These are phyloP conservation scores for Trichoderma gamsii DNA, from an alignment of 495 filamentous ascomycete genomes.

Conservation along the genomic window DNA sequence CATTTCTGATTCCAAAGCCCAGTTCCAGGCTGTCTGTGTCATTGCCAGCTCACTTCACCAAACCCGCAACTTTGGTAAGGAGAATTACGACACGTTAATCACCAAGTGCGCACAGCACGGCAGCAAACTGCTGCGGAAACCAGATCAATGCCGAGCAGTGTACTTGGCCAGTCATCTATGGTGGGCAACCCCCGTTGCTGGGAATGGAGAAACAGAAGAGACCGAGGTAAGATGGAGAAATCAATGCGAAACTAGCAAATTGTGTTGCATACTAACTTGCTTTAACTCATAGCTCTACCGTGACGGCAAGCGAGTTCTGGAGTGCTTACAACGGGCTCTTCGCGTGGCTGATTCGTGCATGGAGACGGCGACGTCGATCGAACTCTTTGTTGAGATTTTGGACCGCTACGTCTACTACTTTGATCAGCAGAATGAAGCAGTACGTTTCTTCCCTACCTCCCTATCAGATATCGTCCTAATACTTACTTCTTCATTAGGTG, in stretches of 20 bases:
- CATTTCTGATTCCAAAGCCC: constrained; percentile 87
- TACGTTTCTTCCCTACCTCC: constrained; percentile 34
- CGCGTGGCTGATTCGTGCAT: constrained; percentile 97
- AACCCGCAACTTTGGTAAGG: constrained; percentile 79
- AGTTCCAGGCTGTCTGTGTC: constrained; percentile 95
- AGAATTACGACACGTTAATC: constrained; percentile 98
- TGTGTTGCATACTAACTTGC: constrained; percentile 18
- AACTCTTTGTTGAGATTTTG: constrained; percentile 95
- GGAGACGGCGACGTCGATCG: constrained; percentile 96
- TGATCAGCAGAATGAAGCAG: constrained; percentile 96
- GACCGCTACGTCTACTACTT: constrained; percentile 99
- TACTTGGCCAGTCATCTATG: constrained; percentile 94
- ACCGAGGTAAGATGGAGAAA: constrained; percentile 57
- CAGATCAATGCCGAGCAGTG: constrained; percentile 93
- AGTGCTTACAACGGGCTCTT: constrained; percentile 91
- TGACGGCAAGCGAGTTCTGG: constrained; percentile 92
- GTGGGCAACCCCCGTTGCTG: constrained; percentile 90
- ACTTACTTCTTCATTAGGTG: constrained; percentile 46
- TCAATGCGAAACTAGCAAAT: background rate
- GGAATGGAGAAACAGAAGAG: constrained; percentile 74
- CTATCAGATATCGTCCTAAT: constrained; percentile 20
- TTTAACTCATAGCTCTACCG: constrained; percentile 68
- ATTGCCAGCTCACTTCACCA: constrained; percentile 85
- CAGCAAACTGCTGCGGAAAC: constrained; percentile 95
- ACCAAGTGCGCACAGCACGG: constrained; percentile 96